phyloP scores from a whole-genome alignment of 2,329 filamentous ascomycete genomes.

The Ascochyta fabae region DNA sequence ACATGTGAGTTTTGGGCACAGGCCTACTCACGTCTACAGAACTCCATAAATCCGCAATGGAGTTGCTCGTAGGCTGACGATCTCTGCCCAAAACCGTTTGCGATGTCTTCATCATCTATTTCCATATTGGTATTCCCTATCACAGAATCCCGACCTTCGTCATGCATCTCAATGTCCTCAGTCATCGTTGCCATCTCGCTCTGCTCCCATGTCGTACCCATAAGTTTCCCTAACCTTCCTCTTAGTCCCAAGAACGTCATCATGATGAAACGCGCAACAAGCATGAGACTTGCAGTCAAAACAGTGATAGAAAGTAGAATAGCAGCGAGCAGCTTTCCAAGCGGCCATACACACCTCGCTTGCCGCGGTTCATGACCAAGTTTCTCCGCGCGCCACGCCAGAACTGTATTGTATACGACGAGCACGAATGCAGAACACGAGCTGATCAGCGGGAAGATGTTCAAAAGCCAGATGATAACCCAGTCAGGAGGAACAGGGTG shows the following conservation, averaged over 20 bases:
- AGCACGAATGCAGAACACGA: background rate
- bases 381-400: background rate
- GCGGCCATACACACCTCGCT: no score
- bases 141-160: no score
- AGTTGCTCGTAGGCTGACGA: background rate
- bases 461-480: background rate
- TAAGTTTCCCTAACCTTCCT: no score
- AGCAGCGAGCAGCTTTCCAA: no score
- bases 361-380: no score
- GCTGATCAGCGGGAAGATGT: background rate
- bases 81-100: background rate
- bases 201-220: no score
- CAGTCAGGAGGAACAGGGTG: background rate
- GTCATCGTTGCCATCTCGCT: background rate
- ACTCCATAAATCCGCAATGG: background rate
- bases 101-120: background rate
- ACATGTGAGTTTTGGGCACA: no score
- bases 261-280: no score
- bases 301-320: no score
- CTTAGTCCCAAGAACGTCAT: no score
- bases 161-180: background rate
- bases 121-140: background rate
- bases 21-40: no score
- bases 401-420: background rate
- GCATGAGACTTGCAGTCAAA: no score